Evolutionary conservation across 1,139 yeast species (phyloP), one percentile per base, ranked within the genome.

Genomic region (Nakaseomyces delphensis): DNA sequence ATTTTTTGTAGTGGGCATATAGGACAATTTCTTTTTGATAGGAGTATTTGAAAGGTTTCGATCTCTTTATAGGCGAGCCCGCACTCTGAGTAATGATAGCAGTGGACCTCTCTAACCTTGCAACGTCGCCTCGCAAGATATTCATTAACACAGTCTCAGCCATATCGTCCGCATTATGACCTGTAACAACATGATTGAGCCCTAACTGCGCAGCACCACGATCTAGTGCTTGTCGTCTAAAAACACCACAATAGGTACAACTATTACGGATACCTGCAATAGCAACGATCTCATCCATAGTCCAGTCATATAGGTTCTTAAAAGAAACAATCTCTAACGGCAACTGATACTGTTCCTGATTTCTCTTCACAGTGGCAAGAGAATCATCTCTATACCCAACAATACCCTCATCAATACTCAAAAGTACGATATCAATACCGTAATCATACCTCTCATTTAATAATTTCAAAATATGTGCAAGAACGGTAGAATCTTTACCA

Each of bases 161-260:
- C 84, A 93, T 83, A 64, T 93, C 99, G 61, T 93, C 99, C 0
- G 99, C 99, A 62, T 93, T 93, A 64, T 93, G 99, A 2, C 99
- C 99, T 0, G 99, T 93, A 2, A 93, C 95, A 30, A 93, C 93
- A 63, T 93, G 99, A 48, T 73, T 71, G 39, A 93, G 87, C 0
- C 81, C 87, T 28, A 91, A 67, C 57, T 80, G 83, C n/a, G 84
- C 81, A 1, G 97, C 96, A 1, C 98, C 98, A 53, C 98, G 70
- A 63, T 93, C 99, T 41, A 93, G 68, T 0, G 98, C 97, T 63
- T 93, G 99, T 53, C 99, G 74, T 61, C 99, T 71, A 47, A 93
- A 77, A 9, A 93, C 98, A 40, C 99, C 99, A 68, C 99, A 93
- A 61, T 91, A 93, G 0, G 99, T 93, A 65, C 99, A 93, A 57